Evolutionary conservation across 2,329 filamentous ascomycete genomes (phyloP).

Genomic region (Gaeumannomyces sp.): DNA sequence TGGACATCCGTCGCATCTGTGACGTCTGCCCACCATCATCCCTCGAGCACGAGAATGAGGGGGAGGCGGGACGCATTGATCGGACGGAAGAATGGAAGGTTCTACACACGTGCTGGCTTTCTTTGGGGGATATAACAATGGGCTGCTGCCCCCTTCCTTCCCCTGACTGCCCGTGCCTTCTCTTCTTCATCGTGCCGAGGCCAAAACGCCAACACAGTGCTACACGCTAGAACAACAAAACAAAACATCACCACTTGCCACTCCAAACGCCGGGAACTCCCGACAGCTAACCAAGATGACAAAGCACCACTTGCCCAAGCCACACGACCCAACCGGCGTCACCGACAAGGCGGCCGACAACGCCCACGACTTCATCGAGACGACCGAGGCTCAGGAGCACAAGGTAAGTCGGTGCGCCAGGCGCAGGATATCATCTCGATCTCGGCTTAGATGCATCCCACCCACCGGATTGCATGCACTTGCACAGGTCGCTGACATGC

Average conservation of each 20-base stretch:
- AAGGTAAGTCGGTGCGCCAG: too few relatives aligned
- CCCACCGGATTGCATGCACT: background rate
- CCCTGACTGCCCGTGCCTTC: too few relatives aligned
- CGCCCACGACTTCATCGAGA: conserved; percentile 8
- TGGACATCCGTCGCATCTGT: background rate
- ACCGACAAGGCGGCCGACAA: conserved; percentile 5
- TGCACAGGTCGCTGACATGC: background rate
- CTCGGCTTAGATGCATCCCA: background rate
- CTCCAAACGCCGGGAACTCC: too few relatives aligned
- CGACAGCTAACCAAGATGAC: background rate
- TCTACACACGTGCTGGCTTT: background rate
- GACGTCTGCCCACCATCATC: background rate
- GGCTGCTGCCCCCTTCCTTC: background rate
- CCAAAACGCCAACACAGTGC: background rate
- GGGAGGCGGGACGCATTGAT: background rate
- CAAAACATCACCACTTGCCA: background rate
- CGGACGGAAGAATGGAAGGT: background rate
- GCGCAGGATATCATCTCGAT: background rate
- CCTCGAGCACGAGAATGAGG: too few relatives aligned
- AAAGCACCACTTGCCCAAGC: background rate
- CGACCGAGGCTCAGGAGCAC: conserved; percentile 5
- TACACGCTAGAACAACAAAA: background rate
- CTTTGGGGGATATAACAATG: background rate
- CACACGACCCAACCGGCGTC: conserved; percentile 4
- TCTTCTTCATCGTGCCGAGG: background rate